These are phyloP conservation scores for Coriaria nepalensis DNA, from an alignment of 306 rosid species.

Conservation along the genomic window DNA sequence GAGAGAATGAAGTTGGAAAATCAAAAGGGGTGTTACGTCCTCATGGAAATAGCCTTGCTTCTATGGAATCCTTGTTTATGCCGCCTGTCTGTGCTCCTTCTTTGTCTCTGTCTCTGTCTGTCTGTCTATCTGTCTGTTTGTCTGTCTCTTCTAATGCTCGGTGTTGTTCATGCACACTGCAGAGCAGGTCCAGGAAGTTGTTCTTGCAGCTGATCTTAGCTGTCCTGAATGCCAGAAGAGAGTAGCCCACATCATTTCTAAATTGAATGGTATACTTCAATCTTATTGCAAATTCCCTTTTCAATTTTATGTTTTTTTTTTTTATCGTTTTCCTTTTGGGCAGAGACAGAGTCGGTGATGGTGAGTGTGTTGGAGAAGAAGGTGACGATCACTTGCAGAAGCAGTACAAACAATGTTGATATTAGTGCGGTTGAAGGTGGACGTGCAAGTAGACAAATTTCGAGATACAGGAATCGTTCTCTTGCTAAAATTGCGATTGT, in stretches of 20 bases:
- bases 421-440: too few relatives aligned
- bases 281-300: background rate
- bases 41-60: slow-evolving; percentile 42
- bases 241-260: slow-evolving; percentile 47
- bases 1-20: slow-evolving; percentile 19
- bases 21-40: slow-evolving; percentile 19
- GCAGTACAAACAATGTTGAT: too few relatives aligned
- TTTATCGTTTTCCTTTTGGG: slow-evolving; percentile 8
- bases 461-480: too few relatives aligned
- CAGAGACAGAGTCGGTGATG: slow-evolving; percentile 58
- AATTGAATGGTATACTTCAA: slow-evolving; percentile 29
- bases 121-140: background rate
- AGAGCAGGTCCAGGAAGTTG: slow-evolving; percentile 62
- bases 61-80: slow-evolving; percentile 29
- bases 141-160: background rate
- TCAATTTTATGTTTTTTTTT: background rate
- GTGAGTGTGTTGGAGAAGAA: slow-evolving; percentile 57
- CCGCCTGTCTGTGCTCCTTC: background rate
- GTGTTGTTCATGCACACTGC: too few relatives aligned
- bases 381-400: slow-evolving; percentile 42
- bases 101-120: background rate
- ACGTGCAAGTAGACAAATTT: too few relatives aligned
- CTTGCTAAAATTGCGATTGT: too few relatives aligned
- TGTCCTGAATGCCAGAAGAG: slow-evolving; percentile 54
- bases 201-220: slow-evolving; percentile 50